Percentiles rank a stretch among this genome's conserved stretches.
Evolutionary conservation across 2,329 filamentous ascomycete species (phyloP).

Genomic region (Penicillium sp.): DNA sequence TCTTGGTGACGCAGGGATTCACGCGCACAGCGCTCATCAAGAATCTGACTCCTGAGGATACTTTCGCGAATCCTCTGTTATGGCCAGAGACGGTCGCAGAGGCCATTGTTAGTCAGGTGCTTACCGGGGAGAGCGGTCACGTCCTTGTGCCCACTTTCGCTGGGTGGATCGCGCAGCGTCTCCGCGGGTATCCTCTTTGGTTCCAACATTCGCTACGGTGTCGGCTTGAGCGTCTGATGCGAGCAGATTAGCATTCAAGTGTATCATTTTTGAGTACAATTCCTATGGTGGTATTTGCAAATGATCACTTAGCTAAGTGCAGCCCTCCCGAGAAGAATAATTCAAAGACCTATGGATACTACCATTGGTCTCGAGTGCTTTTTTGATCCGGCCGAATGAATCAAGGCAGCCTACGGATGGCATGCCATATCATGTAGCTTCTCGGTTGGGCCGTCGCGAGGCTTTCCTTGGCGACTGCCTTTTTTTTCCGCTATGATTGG

Average conservation of each 20-base stretch:
- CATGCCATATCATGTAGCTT: too few species aligned
- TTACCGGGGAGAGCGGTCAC: constrained; percentile 57
- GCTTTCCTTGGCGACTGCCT: background rate
- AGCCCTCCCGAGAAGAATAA: too few species aligned
- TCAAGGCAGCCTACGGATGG: too few species aligned
- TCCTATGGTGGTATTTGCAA: background rate
- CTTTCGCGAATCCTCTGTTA: constrained; percentile 55
- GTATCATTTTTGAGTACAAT: too few species aligned
- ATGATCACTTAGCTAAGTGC: background rate
- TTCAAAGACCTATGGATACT: too few species aligned
- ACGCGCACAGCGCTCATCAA: constrained; percentile 61
- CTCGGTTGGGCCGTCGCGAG: too few species aligned
- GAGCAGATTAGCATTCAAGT: constrained; percentile 9
- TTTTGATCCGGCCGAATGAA: too few species aligned
- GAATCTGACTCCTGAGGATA: constrained; percentile 52
- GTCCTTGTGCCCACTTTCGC: constrained; percentile 54
- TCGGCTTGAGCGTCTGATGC: constrained; percentile 29
- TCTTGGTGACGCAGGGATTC: constrained; percentile 64
- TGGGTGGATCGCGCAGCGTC: constrained; percentile 40
- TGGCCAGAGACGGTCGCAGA: constrained; percentile 64
- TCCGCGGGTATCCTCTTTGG: constrained; percentile 62
- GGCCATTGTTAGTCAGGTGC: constrained; percentile 59
- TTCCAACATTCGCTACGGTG: constrained; percentile 55
- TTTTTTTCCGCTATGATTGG: background rate
- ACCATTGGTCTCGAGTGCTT: too few species aligned